Base-by-base conservation (phyloP, 352 stramenopile species). In the Pythium aquatile region DNA sequence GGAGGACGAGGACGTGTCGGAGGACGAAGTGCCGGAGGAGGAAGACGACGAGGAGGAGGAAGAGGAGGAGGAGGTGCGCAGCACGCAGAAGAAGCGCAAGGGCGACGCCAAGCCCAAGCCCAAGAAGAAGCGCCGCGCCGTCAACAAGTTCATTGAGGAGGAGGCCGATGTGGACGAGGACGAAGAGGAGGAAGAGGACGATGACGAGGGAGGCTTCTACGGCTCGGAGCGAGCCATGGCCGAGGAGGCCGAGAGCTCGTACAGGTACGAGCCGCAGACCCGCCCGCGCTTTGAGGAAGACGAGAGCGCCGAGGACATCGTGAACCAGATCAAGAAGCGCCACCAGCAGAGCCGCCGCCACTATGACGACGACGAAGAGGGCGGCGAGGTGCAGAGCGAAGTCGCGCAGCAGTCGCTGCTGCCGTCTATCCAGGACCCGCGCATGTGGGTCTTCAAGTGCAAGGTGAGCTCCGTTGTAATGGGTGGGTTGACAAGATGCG, bases 391-490 rank as follows among this genome's bases (percentile, higher is more conserved):
- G 61, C 87, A 96, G 71, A 94, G 78, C 49, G 87, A 93, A 11
- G 87, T 96, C 42, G 87, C 87, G 44, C 87, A 96, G 68, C 87
- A 96, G 70, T 92, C 86, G 39, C 77, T 95, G 24, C 66, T 96
- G 66, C 87, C 87, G 55, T 95, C 87, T 20, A 95, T 96, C 60
- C 85, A 95, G 64, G 87, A 96, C 57, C 87, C 87, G 48, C 84
- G 86, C 55, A 89, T 96, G 81, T 96, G 87, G 87, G 86, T 96
- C 26, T 94, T 96, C 68, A 96, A 96, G 67, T 96, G 87, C 80
- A 96, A 96, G 71, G 78, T 87, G 28, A 26, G 32, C 30, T 46
- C 62, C 20, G 52, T 28, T 11, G 28, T 53, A 40, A 30, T 40
- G n/a, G 32, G 13, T 53, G 14, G 4, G 37, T 30, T 13, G n/a